Percentiles rank a stretch among this genome's conserved stretches.
Evolutionary conservation across 305 asterid species (phyloP).

Genomic region (Fraxinus platypoda): DNA sequence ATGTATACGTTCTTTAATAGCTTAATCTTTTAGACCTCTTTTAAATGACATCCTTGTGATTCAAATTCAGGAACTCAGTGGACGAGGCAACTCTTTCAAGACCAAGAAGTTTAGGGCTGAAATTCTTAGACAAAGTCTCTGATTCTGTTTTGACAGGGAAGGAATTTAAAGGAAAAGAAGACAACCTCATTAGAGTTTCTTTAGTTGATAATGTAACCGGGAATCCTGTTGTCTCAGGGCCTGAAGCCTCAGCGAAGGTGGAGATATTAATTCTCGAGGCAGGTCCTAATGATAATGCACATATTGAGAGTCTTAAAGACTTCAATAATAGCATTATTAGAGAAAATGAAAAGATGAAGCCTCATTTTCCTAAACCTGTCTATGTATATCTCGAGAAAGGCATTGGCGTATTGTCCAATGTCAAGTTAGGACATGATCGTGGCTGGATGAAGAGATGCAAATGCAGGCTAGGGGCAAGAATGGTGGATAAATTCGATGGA

Average conservation of each 20-base stretch:
- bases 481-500: constrained; percentile 24
- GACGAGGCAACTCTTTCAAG: constrained; percentile 18
- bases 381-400: constrained; percentile 41
- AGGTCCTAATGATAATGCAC: constrained; percentile 22
- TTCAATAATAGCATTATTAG: constrained; percentile 29
- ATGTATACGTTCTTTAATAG: not conserved
- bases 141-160: constrained; percentile 45
- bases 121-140: constrained; percentile 39
- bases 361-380: constrained; percentile 43
- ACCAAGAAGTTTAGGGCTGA: constrained; percentile 35
- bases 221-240: constrained; percentile 31
- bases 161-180: constrained; percentile 35
- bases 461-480: constrained; percentile 49
- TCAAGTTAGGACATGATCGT: constrained; percentile 35
- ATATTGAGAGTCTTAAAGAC: constrained; percentile 26
- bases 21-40: not conserved
- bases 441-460: constrained; percentile 33
- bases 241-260: constrained; percentile 43
- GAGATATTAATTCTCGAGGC: constrained; percentile 47
- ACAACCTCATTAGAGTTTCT: constrained; percentile 27
- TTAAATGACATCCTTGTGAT: not conserved
- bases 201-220: constrained; percentile 33
- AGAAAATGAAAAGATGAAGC: constrained; percentile 34
- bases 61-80: constrained; percentile 32
- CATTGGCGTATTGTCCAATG: constrained; percentile 24